Base-by-base conservation (phyloP, 139 green algal species). In the Tetratostichococcus sp. region DNA sequence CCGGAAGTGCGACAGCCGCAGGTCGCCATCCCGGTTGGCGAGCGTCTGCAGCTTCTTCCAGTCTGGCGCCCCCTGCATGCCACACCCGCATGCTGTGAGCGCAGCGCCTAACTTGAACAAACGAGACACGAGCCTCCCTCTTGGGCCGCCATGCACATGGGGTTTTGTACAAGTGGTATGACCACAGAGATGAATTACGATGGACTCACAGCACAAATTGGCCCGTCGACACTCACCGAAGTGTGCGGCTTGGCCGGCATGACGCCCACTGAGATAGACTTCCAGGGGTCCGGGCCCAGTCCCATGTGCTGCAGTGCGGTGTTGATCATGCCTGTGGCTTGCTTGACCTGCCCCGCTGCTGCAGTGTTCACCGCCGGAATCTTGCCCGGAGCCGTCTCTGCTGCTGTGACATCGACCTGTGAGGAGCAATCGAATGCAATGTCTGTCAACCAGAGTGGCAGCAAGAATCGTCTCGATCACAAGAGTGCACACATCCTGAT, bases 1-100 rank as follows among this genome's bases (percentile, higher is more conserved):
- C 43, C 82, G 69, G 78, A 98, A 98, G 85, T 97, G 82, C 32
- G 85, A 87, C 82, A 97, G 83, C 70, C 85, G 84, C 43, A 98
- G 83, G 70, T 86, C 82, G 34, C 89, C 89, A 28, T 94, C 82
- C 21, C 77, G 76, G 79, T 88, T 80, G 1, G n/a, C 39, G 28
- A 66, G 58, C 65, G 88, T 89, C 79, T 90, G 88, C 4, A 84
- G 86, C 78, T 88, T 88, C 22, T 42, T 59, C 42, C 65, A 71
- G 72, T 62, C 50, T 62, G 50, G 50, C 19, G 50, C 50, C 11
- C 19, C 50, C 50, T 62, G 50, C 19, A 26, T 25, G 50, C 8
- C 39, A 14, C 14, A 14, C 8, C 8, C 14, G 59, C 0, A 80
- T 26, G 11, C 68, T 23, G n/a, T 71, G 31, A 30, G n/a, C n/a